Conservation (phyloP, 306 rosid genomes). For the Cucumis melo region DNA sequence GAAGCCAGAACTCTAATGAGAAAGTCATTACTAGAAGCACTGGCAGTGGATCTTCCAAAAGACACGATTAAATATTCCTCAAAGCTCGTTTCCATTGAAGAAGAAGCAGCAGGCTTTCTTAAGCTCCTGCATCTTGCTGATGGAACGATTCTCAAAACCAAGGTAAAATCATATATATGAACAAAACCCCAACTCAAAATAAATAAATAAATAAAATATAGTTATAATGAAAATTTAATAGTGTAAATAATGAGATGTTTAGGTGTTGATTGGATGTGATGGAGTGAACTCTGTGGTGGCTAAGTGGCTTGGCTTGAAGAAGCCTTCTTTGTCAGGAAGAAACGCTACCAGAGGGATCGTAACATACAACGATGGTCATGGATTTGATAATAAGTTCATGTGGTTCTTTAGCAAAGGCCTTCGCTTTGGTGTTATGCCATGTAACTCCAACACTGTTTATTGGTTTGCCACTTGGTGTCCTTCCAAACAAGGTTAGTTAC, state of each 20-base stretch:
- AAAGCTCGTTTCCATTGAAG: conserved; percentile 44
- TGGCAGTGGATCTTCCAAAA: conserved; percentile 43
- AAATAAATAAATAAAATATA: too few relatives aligned
- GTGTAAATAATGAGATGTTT: not conserved
- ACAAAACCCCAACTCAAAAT: too few relatives aligned
- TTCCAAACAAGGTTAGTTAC: not conserved
- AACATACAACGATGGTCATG: not conserved
- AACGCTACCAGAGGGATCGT: conserved; percentile 7
- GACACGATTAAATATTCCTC: conserved; percentile 42
- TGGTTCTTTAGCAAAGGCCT: conserved; percentile 15
- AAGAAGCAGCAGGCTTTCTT: conserved; percentile 29
- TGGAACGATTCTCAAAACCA: conserved; percentile 38
- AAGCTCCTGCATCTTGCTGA: conserved; percentile 46
- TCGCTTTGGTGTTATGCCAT: conserved; percentile 17
- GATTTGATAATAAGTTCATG: conserved; percentile 5
- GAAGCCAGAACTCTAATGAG: conserved; percentile 42
- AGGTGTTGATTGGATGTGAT: conserved; percentile 13
- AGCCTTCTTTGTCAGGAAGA: conserved; percentile 11
- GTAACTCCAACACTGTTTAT: conserved; percentile 3
- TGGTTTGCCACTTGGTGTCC: conserved; percentile 22
- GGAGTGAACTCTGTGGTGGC: conserved; percentile 14
- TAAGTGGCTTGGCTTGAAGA: conserved; percentile 9
- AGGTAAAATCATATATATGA: conserved; percentile 12
- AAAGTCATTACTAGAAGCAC: conserved; percentile 29
- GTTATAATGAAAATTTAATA: too few relatives aligned